These are phyloP conservation scores for Candida tibetensis DNA, from an alignment of 805 yeast species.

Conservation along the genomic window DNA sequence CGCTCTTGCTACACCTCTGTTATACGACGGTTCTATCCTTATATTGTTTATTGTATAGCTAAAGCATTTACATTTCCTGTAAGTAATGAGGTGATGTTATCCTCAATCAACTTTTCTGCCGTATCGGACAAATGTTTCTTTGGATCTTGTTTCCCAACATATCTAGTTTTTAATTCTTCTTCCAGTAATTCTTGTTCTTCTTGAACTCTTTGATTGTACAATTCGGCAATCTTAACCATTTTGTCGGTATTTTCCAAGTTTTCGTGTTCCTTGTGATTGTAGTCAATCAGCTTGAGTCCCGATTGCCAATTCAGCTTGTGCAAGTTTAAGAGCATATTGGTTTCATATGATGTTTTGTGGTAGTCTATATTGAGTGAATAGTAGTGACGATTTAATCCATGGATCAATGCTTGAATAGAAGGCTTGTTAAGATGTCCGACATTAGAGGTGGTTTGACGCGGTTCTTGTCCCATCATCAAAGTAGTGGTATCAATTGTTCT, in stretches of 20 bases:
- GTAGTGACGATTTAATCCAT: conserved; percentile 94
- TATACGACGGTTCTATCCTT: too few species aligned
- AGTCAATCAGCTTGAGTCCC: conserved; percentile 78
- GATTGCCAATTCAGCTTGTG: conserved; percentile 96
- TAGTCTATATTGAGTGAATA: conserved; percentile 94
- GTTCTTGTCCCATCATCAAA: conserved; percentile 94
- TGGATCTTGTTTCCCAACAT: conserved; percentile 98
- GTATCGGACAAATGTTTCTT: conserved; percentile 93
- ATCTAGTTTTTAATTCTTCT: conserved; percentile 89
- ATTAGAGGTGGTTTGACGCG: conserved; percentile 95
- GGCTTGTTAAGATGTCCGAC: conserved; percentile 95
- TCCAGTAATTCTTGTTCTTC: conserved; percentile 89
- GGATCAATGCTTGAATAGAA: conserved; percentile 92
- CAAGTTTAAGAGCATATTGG: conserved; percentile 87
- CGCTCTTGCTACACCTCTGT: too few species aligned
- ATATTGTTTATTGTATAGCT: conserved; percentile 64
- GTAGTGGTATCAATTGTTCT: conserved; percentile 86
- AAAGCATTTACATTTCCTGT: conserved; percentile 88
- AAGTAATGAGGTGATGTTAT: conserved; percentile 80
- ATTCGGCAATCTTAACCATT: conserved; percentile 87
- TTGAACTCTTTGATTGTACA: conserved; percentile 82
- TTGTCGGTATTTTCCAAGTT: conserved; percentile 70
- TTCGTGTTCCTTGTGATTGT: conserved; percentile 69
- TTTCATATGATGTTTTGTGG: conserved; percentile 87
- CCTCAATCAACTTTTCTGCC: conserved; percentile 82